phyloP scores from a whole-genome alignment of 2,329 filamentous ascomycete genomes.

The Dryadomyces sulphureus region DNA sequence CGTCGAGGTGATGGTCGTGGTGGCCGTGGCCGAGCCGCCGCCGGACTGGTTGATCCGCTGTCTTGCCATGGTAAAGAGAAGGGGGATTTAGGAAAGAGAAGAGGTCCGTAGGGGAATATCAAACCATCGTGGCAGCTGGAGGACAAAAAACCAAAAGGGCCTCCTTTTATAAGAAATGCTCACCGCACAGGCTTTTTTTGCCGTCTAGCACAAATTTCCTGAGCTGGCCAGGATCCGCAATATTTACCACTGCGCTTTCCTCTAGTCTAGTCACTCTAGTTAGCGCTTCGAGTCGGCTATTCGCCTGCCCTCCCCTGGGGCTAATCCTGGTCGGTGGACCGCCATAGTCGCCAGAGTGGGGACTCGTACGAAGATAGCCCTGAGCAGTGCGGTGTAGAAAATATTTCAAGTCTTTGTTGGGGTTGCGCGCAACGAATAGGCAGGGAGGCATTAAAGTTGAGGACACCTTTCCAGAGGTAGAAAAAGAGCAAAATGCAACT shows the following conservation, averaged over 20 bases:
- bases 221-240: not conserved
- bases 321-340: too few relatives aligned
- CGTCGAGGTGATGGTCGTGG: not conserved
- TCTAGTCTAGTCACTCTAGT: too few relatives aligned
- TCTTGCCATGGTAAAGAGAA: not conserved
- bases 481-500: not conserved
- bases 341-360: not conserved
- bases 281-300: too few relatives aligned
- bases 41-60: not conserved
- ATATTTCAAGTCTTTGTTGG: not conserved
- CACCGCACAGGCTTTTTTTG: not conserved
- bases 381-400: not conserved
- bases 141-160: not conserved
- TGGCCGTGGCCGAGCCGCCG: not conserved
- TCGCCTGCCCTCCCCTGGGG: not conserved
- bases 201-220: not conserved
- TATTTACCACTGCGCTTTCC: too few relatives aligned
- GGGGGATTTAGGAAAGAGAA: not conserved
- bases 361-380: not conserved
- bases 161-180: not conserved
- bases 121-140: too few relatives aligned
- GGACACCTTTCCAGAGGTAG: not conserved
- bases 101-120: not conserved
- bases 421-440: not conserved
- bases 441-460: not conserved